Percentiles rank a stretch among this genome's conserved stretches.
Conservation (phyloP, 306 rosid genomes). For the Sophora flavescens region DNA sequence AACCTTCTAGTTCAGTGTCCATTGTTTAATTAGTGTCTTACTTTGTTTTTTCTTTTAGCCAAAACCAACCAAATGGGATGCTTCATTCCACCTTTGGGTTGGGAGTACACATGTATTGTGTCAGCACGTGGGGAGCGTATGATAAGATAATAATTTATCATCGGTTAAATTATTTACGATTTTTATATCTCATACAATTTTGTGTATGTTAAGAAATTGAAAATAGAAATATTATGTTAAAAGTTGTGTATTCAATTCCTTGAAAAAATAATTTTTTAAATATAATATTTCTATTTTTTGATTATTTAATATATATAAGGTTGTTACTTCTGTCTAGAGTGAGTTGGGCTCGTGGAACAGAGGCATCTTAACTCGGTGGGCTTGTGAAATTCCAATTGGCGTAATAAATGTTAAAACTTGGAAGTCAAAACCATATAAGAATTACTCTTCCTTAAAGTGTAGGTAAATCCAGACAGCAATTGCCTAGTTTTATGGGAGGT, state of each 20-base stretch:
- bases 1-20: constrained; percentile 41
- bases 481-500: neutral
- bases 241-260: too few relatives aligned
- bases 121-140: neutral
- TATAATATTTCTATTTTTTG: too few relatives aligned
- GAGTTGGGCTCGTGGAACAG: neutral
- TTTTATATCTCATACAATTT: too few relatives aligned
- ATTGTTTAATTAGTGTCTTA: neutral
- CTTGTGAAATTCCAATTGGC: constrained; percentile 28
- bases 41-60: constrained; percentile 32
- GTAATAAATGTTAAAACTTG: neutral
- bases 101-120: neutral
- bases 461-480: neutral
- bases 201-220: too few relatives aligned
- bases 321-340: too few relatives aligned
- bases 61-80: constrained; percentile 28
- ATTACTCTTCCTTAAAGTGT: neutral
- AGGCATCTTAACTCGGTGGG: neutral
- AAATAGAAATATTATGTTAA: too few relatives aligned
- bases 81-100: constrained; percentile 31
- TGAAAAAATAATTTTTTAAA: too few relatives aligned
- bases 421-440: constrained; percentile 16
- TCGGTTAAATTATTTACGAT: neutral
- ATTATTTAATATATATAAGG: too few relatives aligned
- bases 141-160: neutral